phyloP scores from a whole-genome alignment of 108 stramenopile genomes.

The Cyclotella kingstonii region DNA sequence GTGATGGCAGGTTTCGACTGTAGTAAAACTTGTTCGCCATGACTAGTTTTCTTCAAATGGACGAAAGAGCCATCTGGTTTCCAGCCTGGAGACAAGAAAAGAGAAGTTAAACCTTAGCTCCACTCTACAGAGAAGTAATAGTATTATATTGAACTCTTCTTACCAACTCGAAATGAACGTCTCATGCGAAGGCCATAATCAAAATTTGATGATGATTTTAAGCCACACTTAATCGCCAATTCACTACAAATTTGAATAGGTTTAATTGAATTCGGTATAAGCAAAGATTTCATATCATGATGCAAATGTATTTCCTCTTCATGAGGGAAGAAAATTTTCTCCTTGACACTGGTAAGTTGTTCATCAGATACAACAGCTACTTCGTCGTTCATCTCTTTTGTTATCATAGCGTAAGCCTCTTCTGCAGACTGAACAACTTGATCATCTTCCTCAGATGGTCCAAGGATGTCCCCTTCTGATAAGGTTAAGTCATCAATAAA shows the following conservation, averaged over 20 bases:
- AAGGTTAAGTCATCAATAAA: slow-evolving; percentile 26
- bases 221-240: slow-evolving; percentile 29
- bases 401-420: slow-evolving; percentile 46
- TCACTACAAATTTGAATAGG: slow-evolving; percentile 19
- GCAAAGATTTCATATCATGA: too few relatives aligned
- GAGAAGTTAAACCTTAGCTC: not conserved
- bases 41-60: slow-evolving; percentile 9
- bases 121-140: not conserved
- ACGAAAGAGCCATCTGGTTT: slow-evolving; percentile 75
- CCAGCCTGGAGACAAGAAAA: slow-evolving; percentile 44
- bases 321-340: slow-evolving; percentile 26
- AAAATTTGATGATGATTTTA: slow-evolving; percentile 45
- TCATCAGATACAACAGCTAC: too few relatives aligned
- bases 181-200: slow-evolving; percentile 81
- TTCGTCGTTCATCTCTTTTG: slow-evolving; percentile 31
- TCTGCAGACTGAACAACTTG: slow-evolving; percentile 30
- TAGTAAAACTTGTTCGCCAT: slow-evolving; percentile 13
- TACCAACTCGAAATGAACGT: slow-evolving; percentile 72
- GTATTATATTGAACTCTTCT: slow-evolving; percentile 7
- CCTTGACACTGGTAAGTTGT: too few relatives aligned
- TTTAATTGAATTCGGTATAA: not conserved
- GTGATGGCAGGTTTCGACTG: slow-evolving; percentile 29
- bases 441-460: slow-evolving; percentile 18
- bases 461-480: slow-evolving; percentile 6
- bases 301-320: too few relatives aligned